Evolutionary conservation across 2,329 filamentous ascomycete species (phyloP), one percentile per base, ranked within the genome.

Genomic region (Colletotrichum incanum): DNA sequence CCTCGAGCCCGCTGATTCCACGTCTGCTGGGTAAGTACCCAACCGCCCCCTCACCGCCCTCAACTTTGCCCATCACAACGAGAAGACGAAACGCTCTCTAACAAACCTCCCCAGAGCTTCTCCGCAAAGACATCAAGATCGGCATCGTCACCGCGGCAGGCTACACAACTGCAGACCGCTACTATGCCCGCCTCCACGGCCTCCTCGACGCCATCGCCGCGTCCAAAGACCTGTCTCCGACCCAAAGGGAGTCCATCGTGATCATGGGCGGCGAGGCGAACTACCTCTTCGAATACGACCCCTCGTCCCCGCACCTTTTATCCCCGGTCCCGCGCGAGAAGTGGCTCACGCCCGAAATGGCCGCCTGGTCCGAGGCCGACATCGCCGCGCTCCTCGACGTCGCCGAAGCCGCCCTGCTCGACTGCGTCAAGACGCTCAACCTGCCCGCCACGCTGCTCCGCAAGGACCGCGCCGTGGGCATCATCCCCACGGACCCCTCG

Each of bases 81-180:
- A 9, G 37, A 28, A 55, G 34, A 18, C 56, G 0, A n/a, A 41
- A 14, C 37, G 7, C 39, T 47, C 14, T 20, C 68, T 75, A 43
- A 75, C 41, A 18, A 8, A 4, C 11, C 11, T 4, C 43, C 28
- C 23, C 73, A 86, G 91, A 92, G 73, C 90, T 99, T 20, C 89
- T 99, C 76, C 87, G 87, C 58, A 91, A 92, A 75, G 92, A 93
- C 72, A 93, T 96, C 75, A 93, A 93, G 76, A 92, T 99, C 76
- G 96, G 95, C 62, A 98, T 99, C 78, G 96, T 99, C 63, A 99
- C 96, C 0, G 96, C 96, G 1, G 96, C 96, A 1, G 96, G 96
- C 23, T 99, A 99, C 84, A 96, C 94, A 0, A 93, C 96, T 47
- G 93, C 94, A 6, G 90, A 92, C 66, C 91, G 91, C 75, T 99